These are phyloP conservation scores for Przewalskia tangutica DNA, from an alignment of 257 asterid species.

Conservation along the genomic window DNA sequence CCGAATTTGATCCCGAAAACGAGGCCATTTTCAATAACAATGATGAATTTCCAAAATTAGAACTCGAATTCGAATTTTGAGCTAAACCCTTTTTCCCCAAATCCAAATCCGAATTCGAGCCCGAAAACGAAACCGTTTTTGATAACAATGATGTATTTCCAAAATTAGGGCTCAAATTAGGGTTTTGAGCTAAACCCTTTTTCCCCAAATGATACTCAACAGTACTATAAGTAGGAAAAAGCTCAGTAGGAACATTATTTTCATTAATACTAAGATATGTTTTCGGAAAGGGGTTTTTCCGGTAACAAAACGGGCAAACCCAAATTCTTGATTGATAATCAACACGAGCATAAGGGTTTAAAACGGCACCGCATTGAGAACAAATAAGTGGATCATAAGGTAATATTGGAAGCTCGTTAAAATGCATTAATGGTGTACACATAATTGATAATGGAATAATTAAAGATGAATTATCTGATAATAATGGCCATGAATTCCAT, in stretches of 20 bases:
- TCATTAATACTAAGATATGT: conserved; percentile 58
- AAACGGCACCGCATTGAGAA: conserved; percentile 57
- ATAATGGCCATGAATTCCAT: conserved; percentile 89
- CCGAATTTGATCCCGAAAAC: conserved; percentile 1
- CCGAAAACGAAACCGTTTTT: conserved; percentile 28
- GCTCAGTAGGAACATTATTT: conserved; percentile 85
- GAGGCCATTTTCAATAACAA: not conserved
- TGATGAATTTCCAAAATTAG: conserved; percentile 26
- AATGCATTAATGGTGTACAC: conserved; percentile 67
- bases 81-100: conserved; percentile 30
- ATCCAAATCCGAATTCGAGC: no score
- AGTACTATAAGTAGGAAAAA: conserved; percentile 86
- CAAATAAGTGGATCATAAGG: conserved; percentile 68
- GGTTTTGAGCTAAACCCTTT: conserved; percentile 16
- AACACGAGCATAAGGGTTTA: conserved; percentile 85
- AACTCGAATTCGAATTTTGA: conserved; percentile 14
- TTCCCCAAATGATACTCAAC: conserved; percentile 68
- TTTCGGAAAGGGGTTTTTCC: conserved; percentile 59
- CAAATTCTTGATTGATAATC: conserved; percentile 64
- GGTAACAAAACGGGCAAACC: conserved; percentile 72
- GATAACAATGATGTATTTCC: conserved; percentile 33
- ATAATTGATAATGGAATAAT: conserved; percentile 77
- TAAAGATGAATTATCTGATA: conserved; percentile 54
- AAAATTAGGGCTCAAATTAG: conserved; percentile 24
- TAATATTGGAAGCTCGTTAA: conserved; percentile 72